These are phyloP conservation scores for Bruguiera hainesii DNA, from an alignment of 441 rosid species.

Conservation along the genomic window DNA sequence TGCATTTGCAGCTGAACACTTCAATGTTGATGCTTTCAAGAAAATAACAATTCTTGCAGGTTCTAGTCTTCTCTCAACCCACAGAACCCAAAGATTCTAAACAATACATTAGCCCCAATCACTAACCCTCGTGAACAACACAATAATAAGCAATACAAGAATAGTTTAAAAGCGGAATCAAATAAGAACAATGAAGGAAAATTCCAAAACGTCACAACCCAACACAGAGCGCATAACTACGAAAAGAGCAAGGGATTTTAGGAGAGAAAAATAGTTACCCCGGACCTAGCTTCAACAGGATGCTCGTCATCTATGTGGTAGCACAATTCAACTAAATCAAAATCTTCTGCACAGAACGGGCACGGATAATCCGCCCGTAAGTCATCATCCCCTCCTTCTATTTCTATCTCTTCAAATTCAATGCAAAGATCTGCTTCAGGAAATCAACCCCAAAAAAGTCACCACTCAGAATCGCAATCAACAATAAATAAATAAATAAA, in stretches of 20 bases:
- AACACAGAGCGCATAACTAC: neutral
- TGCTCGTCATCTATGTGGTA: constrained; percentile 73
- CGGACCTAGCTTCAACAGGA: constrained; percentile 55
- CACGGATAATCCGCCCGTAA: constrained; percentile 58
- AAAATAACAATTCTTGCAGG: too few relatives aligned
- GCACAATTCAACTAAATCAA: constrained; percentile 74
- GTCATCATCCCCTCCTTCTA: constrained; percentile 56
- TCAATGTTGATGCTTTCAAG: too few relatives aligned
- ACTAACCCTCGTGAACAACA: too few relatives aligned
- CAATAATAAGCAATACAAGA: too few relatives aligned
- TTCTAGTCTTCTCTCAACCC: too few relatives aligned
- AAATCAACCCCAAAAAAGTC: constrained; percentile 14
- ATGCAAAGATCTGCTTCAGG: constrained; percentile 48
- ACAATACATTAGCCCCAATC: too few relatives aligned
- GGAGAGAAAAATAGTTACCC: constrained; percentile 37
- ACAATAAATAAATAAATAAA: constrained; percentile 1
- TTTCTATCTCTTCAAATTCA: constrained; percentile 52
- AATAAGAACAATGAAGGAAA: too few relatives aligned
- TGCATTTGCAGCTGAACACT: too few relatives aligned
- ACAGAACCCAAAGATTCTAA: too few relatives aligned
- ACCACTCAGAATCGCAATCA: neutral
- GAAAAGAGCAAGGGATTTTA: neutral
- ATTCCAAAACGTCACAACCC: neutral
- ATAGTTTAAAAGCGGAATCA: too few relatives aligned
- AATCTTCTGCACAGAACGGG: constrained; percentile 70